Evolutionary conservation across 2,329 filamentous ascomycete genomes (phyloP).

Genomic region (Calycina marina): DNA sequence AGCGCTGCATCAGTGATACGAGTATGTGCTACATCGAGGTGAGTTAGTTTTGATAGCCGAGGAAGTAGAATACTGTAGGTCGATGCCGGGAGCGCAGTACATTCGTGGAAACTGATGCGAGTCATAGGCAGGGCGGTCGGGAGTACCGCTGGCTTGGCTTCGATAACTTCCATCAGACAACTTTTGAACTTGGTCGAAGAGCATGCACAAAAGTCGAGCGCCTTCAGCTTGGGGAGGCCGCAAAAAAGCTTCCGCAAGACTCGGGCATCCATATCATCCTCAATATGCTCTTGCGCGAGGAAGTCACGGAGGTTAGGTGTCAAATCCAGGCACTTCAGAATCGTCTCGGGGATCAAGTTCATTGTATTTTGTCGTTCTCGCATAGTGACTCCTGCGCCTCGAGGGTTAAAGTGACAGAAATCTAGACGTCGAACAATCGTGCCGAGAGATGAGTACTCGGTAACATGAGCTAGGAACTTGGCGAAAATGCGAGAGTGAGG

Average conservation of each 20-base stretch:
- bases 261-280: conserved; percentile 55
- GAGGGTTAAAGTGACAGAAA: conserved; percentile 76
- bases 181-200: conserved; percentile 53
- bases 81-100: conserved; percentile 50
- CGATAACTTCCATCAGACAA: conserved; percentile 40
- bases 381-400: conserved; percentile 59
- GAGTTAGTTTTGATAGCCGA: conserved; percentile 54
- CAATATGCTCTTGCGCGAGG: conserved; percentile 66
- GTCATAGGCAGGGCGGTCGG: conserved; percentile 43
- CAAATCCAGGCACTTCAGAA: conserved; percentile 55
- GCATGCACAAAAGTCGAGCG: conserved; percentile 66
- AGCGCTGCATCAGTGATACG: conserved; percentile 60
- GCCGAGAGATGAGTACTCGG: conserved; percentile 51
- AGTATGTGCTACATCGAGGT: conserved; percentile 68
- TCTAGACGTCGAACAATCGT: conserved; percentile 66
- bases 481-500: conserved; percentile 73
- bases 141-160: conserved; percentile 18
- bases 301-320: conserved; percentile 66
- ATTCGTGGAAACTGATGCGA: conserved; percentile 65
- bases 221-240: conserved; percentile 46
- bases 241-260: conserved; percentile 60
- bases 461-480: conserved; percentile 61
- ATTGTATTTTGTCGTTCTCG: conserved; percentile 60
- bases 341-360: conserved; percentile 61
- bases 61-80: conserved; percentile 59